Percentiles rank a stretch among this genome's conserved stretches.
Conservation (phyloP, 148 eudicot species). For the Limonium bicolor region DNA sequence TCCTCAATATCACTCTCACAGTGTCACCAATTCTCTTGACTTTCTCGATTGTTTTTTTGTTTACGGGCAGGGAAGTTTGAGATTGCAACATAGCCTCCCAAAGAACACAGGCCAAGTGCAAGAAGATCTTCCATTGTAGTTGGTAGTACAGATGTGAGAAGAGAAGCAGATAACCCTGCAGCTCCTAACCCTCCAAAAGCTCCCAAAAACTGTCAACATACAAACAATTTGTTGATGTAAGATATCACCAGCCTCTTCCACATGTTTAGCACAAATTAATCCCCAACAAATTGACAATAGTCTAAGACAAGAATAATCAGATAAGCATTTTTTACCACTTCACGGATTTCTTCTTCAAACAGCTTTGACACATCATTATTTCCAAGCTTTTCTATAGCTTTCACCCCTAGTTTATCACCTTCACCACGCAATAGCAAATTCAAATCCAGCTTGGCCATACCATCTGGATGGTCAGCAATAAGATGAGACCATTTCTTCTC, state of each 20-base stretch:
- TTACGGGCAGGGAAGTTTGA: slow-evolving; percentile 74
- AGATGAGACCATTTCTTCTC: slow-evolving; percentile 63
- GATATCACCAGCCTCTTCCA: neutral
- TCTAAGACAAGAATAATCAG: neutral
- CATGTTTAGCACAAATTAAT: neutral
- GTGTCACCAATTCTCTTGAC: slow-evolving; percentile 53
- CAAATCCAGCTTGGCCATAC: slow-evolving; percentile 16
- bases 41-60: slow-evolving; percentile 43
- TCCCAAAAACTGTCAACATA: slow-evolving; percentile 55
- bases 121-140: slow-evolving; percentile 93
- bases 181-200: slow-evolving; percentile 93
- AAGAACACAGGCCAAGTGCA: slow-evolving; percentile 96
- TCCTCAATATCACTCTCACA: slow-evolving; percentile 55
- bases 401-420: slow-evolving; percentile 31
- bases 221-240: neutral
- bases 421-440: slow-evolving; percentile 19
- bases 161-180: slow-evolving; percentile 93
- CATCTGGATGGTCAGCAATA: slow-evolving; percentile 19
- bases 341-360: slow-evolving; percentile 88
- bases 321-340: slow-evolving; percentile 55
- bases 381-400: slow-evolving; percentile 45
- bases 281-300: neutral
- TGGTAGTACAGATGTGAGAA: slow-evolving; percentile 86
- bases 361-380: slow-evolving; percentile 63
- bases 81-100: slow-evolving; percentile 89